Conservation (phyloP, 2,329 filamentous ascomycete genomes). For the Fusarium citri region DNA sequence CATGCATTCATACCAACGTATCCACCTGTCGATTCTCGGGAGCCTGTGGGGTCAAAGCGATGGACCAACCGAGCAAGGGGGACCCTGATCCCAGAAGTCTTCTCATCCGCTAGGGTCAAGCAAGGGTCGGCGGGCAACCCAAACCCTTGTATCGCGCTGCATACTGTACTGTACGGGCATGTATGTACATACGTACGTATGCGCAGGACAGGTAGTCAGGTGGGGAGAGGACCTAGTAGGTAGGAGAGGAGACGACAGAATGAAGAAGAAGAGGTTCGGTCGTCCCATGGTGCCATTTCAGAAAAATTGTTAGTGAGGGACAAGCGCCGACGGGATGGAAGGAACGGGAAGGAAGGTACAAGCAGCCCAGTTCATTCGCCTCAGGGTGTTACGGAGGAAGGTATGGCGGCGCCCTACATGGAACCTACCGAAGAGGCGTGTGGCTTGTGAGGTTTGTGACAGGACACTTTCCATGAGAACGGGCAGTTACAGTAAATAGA, state of each 20-base stretch:
- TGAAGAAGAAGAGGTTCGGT: slow-evolving; percentile 23
- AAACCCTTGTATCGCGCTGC: slow-evolving; percentile 27
- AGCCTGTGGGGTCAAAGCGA: slow-evolving; percentile 39
- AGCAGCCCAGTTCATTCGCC: slow-evolving; percentile 2
- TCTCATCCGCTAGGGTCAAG: slow-evolving; percentile 31
- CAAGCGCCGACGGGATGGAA: slow-evolving; percentile 19
- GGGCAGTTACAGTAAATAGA: not conserved
- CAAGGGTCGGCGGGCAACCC: slow-evolving; percentile 33
- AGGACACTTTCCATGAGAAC: not conserved
- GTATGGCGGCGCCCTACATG: slow-evolving; percentile 27
- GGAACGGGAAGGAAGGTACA: not conserved
- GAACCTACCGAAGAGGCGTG: slow-evolving; percentile 23
- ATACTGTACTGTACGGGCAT: slow-evolving; percentile 3
- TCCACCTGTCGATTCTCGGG: slow-evolving; percentile 37
- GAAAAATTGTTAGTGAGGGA: slow-evolving; percentile 46
- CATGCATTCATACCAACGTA: slow-evolving; percentile 29
- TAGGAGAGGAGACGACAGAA: slow-evolving; percentile 14
- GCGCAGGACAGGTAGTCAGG: slow-evolving; percentile 4
- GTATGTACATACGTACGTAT: slow-evolving; percentile 1
- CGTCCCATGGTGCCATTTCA: slow-evolving; percentile 16
- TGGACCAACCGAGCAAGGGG: slow-evolving; percentile 33
- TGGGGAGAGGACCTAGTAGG: slow-evolving; percentile 11
- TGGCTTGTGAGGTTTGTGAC: slow-evolving; percentile 38
- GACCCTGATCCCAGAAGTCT: slow-evolving; percentile 32
- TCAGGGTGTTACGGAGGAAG: slow-evolving; percentile 19